Base-by-base conservation (phyloP, 345 rosid genomes). In the Ricinus communis region DNA sequence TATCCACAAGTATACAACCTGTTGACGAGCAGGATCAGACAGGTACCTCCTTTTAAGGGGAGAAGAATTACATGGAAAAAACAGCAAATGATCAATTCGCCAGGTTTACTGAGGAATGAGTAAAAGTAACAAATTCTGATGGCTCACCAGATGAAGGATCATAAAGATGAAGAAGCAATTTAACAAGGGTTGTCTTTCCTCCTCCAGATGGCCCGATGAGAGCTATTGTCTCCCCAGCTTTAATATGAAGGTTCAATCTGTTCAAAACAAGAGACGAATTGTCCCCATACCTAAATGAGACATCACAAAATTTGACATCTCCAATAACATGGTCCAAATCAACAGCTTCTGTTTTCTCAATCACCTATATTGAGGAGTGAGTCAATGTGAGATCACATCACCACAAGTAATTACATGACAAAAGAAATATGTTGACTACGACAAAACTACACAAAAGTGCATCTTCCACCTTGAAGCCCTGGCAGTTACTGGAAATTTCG, bases 161-260 rank as follows among this genome's bases (percentile, higher is more conserved):
- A 67, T 91, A 94, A 57, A 94, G 91, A 62, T 89, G 95, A 78
- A 94, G 97, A 81, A 94, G 95, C 88, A 94, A 77, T 87, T 91
- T 94, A 65, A 82, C 81, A 19, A 94, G 87, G n/a, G 98, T 91
- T 27, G 98, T 88, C 87, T 94, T 94, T 68, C 98, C 98, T 75
- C 97, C 98, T 66, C 98, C 98, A 62, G 98, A 94, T 71, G 95
- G 97, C 46, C 98, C 97, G 61, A 88, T 88, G 66, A 94, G 79
- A 53, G 98, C 97, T 68, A 91, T 74, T 58, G 91, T 91, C 87
- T 94, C 98, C 73, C 98, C 98, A 71, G 96, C 97, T 83, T 76
- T 83, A 59, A 94, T 79, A 80, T 87, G 96, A 76, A 94, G 90
- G 84, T 82, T 87, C 81, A 91, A 47, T 53, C 85, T 79, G 69